Evolutionary conservation across 108 stramenopile genomes (phyloP).

Genomic region (Pseudonitzschia delicatissima): DNA sequence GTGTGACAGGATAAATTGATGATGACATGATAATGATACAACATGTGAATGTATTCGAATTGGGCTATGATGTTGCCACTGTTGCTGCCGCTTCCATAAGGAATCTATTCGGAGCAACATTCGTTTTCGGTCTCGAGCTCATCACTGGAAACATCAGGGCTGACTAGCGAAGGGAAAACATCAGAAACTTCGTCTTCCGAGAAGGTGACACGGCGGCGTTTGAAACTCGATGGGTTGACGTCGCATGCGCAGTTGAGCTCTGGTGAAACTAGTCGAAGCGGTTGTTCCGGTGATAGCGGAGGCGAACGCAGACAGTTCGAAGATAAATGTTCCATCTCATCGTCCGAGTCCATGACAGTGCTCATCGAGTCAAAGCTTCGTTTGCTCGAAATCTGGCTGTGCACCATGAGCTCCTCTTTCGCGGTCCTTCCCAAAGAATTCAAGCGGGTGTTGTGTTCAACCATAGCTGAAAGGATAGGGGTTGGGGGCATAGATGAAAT

Average conservation of each 20-base stretch:
- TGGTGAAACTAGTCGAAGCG: slow-evolving; percentile 44
- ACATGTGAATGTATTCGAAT: neutral
- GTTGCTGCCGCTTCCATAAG: neutral
- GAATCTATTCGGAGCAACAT: slow-evolving; percentile 1
- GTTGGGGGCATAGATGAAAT: slow-evolving; percentile 7
- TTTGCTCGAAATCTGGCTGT: slow-evolving; percentile 28
- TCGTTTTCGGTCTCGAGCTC: slow-evolving; percentile 30
- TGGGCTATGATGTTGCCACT: neutral
- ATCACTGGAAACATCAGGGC: slow-evolving; percentile 39
- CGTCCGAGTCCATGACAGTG: slow-evolving; percentile 17
- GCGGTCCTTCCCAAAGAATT: slow-evolving; percentile 39
- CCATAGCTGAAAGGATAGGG: slow-evolving; percentile 19
- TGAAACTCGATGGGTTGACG: neutral
- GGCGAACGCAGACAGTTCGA: slow-evolving; percentile 31
- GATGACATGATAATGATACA: too few species aligned
- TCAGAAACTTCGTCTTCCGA: slow-evolving; percentile 33
- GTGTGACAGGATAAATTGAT: neutral
- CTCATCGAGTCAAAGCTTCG: slow-evolving; percentile 46
- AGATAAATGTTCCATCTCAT: neutral
- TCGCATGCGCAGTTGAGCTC: slow-evolving; percentile 5
- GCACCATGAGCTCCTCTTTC: slow-evolving; percentile 13
- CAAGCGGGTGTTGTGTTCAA: slow-evolving; percentile 45
- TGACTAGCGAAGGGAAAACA: slow-evolving; percentile 45
- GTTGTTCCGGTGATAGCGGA: slow-evolving; percentile 26
- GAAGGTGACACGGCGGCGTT: slow-evolving; percentile 39